phyloP scores from a whole-genome alignment of 495 filamentous ascomycete species.

The Aspergillus bridgeri region DNA sequence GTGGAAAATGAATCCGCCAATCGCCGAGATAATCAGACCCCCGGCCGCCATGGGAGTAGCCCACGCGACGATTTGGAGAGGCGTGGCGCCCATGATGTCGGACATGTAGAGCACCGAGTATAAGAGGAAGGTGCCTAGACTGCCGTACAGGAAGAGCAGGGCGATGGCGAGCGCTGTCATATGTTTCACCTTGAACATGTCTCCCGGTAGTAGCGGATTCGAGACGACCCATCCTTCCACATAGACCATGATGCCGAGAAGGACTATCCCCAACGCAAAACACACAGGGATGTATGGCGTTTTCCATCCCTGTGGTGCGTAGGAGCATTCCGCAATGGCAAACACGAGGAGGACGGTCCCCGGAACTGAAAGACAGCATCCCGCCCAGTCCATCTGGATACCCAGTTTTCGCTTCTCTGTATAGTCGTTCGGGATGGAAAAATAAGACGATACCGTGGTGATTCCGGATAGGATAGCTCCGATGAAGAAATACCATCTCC shows the following conservation, averaged over 20 bases:
- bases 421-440: constrained; percentile 65
- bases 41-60: constrained; percentile 72
- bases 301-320: constrained; percentile 65
- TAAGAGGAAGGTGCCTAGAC: constrained; percentile 71
- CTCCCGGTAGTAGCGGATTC: constrained; percentile 69
- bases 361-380: constrained; percentile 57
- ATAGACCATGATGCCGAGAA: constrained; percentile 50
- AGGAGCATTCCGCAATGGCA: constrained; percentile 70
- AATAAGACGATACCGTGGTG: constrained; percentile 50
- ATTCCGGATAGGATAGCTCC: constrained; percentile 55
- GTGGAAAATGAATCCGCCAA: constrained; percentile 76
- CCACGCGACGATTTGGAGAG: constrained; percentile 75
- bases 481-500: constrained; percentile 81
- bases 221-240: constrained; percentile 72
- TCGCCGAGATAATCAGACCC: constrained; percentile 65
- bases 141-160: constrained; percentile 73
- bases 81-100: constrained; percentile 59
- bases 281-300: constrained; percentile 69
- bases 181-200: constrained; percentile 69
- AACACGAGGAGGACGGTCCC: constrained; percentile 72
- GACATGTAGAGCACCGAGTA: constrained; percentile 76
- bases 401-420: constrained; percentile 42
- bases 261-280: constrained; percentile 56
- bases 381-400: constrained; percentile 70
- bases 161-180: constrained; percentile 66